These are phyloP conservation scores for Ceratobasidium sp. DNA, from an alignment of 1,284 basidiomycete species.

Conservation along the genomic window DNA sequence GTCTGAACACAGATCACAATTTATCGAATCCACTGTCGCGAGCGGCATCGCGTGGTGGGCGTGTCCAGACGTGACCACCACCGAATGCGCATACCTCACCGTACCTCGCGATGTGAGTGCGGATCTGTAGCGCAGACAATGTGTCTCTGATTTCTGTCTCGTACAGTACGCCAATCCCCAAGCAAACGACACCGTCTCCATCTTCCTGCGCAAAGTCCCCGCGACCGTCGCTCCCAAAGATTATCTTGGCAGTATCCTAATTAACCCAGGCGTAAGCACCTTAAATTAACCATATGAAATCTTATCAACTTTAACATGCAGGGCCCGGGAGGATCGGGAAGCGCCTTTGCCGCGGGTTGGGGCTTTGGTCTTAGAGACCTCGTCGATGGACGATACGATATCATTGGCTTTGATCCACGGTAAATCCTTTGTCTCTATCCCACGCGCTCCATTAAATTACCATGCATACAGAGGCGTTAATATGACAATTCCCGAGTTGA, in stretches of 20 bases:
- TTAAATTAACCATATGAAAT: background rate
- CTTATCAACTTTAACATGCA: background rate
- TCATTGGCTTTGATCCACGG: constrained; percentile 39
- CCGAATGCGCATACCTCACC: constrained; percentile 49
- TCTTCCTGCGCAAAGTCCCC: constrained; percentile 35
- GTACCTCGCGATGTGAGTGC: constrained; percentile 48
- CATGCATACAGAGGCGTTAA: constrained; percentile 13
- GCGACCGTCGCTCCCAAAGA: constrained; percentile 30
- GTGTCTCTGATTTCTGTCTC: background rate
- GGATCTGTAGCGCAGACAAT: background rate
- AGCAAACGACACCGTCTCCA: constrained; percentile 30
- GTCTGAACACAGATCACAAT: background rate
- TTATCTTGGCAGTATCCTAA: constrained; percentile 36
- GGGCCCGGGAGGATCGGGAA: constrained; percentile 50
- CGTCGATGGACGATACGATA: constrained; percentile 40
- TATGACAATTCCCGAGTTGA: constrained; percentile 15
- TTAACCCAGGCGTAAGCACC: constrained; percentile 31
- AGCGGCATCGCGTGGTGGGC: constrained; percentile 46
- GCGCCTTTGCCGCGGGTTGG: constrained; percentile 26
- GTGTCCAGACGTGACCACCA: constrained; percentile 48
- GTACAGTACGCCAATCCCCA: constrained; percentile 23
- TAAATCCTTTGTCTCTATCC: constrained; percentile 43
- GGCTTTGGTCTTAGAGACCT: constrained; percentile 43
- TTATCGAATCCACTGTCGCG: constrained; percentile 26
- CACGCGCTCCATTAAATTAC: background rate